Percentiles rank a stretch among this genome's conserved stretches.
Conservation (phyloP, 768 basidiomycete genomes). For the Galerina marginata region DNA sequence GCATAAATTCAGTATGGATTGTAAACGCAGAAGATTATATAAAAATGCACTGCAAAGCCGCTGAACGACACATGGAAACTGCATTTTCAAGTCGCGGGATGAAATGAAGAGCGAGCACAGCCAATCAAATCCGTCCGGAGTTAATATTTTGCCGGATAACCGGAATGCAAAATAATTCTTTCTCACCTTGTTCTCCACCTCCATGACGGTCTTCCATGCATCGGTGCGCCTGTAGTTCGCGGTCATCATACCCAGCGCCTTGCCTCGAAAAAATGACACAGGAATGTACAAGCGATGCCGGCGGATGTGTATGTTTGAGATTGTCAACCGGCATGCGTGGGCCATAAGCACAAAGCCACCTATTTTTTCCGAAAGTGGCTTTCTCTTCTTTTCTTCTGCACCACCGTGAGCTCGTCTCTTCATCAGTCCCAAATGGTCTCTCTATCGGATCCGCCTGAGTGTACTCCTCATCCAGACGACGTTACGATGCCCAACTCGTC, state of each 20-base stretch:
- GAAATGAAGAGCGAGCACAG: no score
- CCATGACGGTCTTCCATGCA: constrained; percentile 1
- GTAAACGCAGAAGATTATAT: no score
- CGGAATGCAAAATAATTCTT: no score
- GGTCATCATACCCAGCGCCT: neutral
- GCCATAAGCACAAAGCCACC: constrained; percentile 16
- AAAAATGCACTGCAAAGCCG: no score
- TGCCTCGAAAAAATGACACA: neutral
- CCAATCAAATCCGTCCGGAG: no score
- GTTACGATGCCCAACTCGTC: neutral
- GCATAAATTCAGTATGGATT: no score
- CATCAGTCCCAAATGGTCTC: constrained; percentile 3
- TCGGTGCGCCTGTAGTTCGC: neutral
- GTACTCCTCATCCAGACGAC: neutral
- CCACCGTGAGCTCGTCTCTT: constrained; percentile 8
- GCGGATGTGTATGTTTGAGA: neutral
- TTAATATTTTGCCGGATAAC: no score
- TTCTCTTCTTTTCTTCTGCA: constrained; percentile 24
- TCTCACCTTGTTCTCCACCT: neutral
- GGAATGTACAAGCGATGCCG: neutral
- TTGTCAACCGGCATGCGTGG: constrained; percentile 9
- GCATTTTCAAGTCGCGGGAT: no score
- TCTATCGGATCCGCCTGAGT: neutral
- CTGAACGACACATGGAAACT: no score
- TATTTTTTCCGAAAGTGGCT: constrained; percentile 21